Evolutionary conservation across 2,329 filamentous ascomycete species (phyloP).

Genomic region (Cladosporium sp.): DNA sequence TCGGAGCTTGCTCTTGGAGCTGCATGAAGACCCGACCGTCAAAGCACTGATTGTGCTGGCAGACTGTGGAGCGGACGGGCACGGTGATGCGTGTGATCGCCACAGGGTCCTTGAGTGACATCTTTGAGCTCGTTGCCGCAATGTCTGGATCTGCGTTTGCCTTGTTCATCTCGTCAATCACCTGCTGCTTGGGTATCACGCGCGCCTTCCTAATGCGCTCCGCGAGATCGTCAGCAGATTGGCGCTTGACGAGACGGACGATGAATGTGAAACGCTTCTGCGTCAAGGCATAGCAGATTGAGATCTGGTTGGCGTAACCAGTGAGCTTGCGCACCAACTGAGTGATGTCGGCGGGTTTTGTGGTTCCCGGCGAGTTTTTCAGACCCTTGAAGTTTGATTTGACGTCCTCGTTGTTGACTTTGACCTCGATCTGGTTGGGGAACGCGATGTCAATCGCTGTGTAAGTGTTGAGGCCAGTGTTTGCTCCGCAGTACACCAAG

Average conservation of each 20-base stretch:
- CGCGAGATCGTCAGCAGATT: conserved; percentile 71
- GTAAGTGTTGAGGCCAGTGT: conserved; percentile 55
- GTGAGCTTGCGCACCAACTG: conserved; percentile 68
- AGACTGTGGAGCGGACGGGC: conserved; percentile 76
- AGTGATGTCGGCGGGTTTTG: conserved; percentile 89
- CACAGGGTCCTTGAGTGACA: conserved; percentile 90
- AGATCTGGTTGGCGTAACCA: conserved; percentile 71
- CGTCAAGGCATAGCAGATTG: conserved; percentile 90
- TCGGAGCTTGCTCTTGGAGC: conserved; percentile 91
- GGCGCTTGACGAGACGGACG: conserved; percentile 72
- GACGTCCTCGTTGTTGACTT: conserved; percentile 82
- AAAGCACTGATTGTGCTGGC: conserved; percentile 91
- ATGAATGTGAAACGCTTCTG: conserved; percentile 66
- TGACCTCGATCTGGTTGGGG: conserved; percentile 88
- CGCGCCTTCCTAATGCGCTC: conserved; percentile 64
- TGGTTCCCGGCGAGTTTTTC: conserved; percentile 95
- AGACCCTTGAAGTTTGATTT: conserved; percentile 91
- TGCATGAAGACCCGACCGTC: conserved; percentile 91
- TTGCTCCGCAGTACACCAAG: conserved; percentile 77
- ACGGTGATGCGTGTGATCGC: conserved; percentile 79
- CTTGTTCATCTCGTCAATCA: conserved; percentile 77
- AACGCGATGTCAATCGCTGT: conserved; percentile 72
- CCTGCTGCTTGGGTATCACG: conserved; percentile 76
- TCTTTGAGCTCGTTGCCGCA: conserved; percentile 79
- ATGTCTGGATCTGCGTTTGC: conserved; percentile 81